Conservation (phyloP, 371 early-diverging fungal genomes). For the Basidiobolus meristosporus region DNA sequence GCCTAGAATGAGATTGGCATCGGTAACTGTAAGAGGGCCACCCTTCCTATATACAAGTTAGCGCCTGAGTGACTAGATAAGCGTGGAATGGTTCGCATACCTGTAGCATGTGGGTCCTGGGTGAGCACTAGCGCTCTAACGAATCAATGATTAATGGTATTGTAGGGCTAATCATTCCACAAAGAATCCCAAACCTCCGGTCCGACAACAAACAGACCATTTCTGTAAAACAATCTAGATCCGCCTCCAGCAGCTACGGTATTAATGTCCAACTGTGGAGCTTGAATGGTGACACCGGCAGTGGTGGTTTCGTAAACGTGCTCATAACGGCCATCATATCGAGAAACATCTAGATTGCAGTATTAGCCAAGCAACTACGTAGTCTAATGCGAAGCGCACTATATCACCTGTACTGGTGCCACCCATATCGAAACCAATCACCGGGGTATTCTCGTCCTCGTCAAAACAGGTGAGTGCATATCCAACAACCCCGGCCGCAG, state of each 20-base stretch:
- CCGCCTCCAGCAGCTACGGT: constrained; percentile 95
- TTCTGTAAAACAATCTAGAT: constrained; percentile 77
- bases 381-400: neutral
- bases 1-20: constrained; percentile 82
- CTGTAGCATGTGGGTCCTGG: constrained; percentile 90
- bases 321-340: constrained; percentile 77
- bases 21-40: constrained; percentile 83
- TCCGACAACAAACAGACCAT: constrained; percentile 87
- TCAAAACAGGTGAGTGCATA: constrained; percentile 70
- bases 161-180: neutral
- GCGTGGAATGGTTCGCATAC: no score
- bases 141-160: neutral
- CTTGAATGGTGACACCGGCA: constrained; percentile 85
- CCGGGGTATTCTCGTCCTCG: constrained; percentile 25
- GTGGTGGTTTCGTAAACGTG: constrained; percentile 90
- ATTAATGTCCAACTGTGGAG: constrained; percentile 89
- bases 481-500: constrained; percentile 90
- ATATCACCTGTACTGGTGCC: constrained; percentile 61
- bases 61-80: neutral
- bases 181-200: constrained; percentile 46
- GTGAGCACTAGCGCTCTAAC: constrained; percentile 76
- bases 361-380: neutral
- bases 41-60: constrained; percentile 88
- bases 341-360: constrained; percentile 51
- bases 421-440: constrained; percentile 95